Base-by-base conservation (phyloP, 169 alveolate genomes). In the Eimeria tenella region DNA sequence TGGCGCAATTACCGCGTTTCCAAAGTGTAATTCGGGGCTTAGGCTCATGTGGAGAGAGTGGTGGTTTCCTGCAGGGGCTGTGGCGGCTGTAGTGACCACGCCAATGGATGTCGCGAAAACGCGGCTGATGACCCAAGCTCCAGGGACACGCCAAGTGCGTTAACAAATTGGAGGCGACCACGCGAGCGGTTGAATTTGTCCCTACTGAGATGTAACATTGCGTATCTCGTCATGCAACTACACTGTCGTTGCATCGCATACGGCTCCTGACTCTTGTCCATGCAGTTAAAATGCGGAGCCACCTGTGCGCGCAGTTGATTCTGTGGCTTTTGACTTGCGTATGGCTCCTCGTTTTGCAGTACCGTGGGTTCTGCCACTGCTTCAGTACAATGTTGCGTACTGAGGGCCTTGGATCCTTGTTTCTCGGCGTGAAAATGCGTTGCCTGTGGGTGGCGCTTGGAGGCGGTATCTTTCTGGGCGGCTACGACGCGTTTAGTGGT, bases 71-170 rank as follows among this genome's bases (percentile, higher is more conserved):
- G 50, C 87, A 93, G 95, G 95, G 23, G 95, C 91, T 3, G 84
- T 82, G 15, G 93, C 98, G 9, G 98, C 97, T 13, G 96, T 94
- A 25, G 84, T 95, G 4, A 97, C 97, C 2, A 96, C 98, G 13
- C 98, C 98, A 0, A 90, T 97, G 88, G 98, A 97, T 62, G 98
- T 97, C 13, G 96, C 93, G 55, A 97, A 97, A 82, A 96, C 97
- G 0, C 88, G 96, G 65, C 75, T 95, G 23, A 96, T 96, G 98
- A 96, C 95, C 4, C 95, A 93, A 74, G 25, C 62, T n/a, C 91
- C 79, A 65, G 90, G 94, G 65, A 42, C 94, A 25, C 81, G 73
- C 8, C 83, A 75, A 15, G 94, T 65, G 77, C 23, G 86, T 42
- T 9, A 11, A 31, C 42, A 31, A 31, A 31, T 31, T 1, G 42